phyloP scores from a whole-genome alignment of 495 filamentous ascomycete species.

The Pyrenopolyporus hunteri region DNA sequence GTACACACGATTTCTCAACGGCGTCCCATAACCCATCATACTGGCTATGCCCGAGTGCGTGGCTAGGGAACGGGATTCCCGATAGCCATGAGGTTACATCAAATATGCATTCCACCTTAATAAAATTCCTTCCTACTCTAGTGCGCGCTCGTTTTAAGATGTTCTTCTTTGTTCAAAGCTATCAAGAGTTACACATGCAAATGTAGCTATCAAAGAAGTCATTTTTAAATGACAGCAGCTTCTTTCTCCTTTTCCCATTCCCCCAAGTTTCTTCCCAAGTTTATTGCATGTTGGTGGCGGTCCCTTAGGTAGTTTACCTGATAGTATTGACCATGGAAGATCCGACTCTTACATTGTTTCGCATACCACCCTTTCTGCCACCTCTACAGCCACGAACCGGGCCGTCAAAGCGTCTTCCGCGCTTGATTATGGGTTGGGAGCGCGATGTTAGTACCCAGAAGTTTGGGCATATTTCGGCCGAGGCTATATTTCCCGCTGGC shows the following conservation, averaged over 20 bases:
- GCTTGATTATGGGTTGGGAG: not conserved
- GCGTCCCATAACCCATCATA: not conserved
- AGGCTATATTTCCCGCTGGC: not conserved
- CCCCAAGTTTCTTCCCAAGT: too few relatives aligned
- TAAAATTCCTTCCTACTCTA: not conserved
- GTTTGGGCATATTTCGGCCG: not conserved
- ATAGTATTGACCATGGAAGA: not conserved
- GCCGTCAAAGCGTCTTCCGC: too few relatives aligned
- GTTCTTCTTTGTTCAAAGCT: conserved; percentile 5
- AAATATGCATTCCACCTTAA: not conserved
- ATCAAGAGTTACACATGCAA: not conserved
- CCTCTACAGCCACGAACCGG: not conserved
- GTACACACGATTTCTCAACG: conserved; percentile 45
- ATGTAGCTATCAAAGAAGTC: not conserved
- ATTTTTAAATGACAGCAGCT: not conserved
- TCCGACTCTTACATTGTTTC: not conserved
- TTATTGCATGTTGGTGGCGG: too few relatives aligned
- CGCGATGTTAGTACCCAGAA: conserved; percentile 1
- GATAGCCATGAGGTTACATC: not conserved
- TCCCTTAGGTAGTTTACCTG: too few relatives aligned
- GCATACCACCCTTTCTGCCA: not conserved
- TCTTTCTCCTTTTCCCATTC: not conserved
- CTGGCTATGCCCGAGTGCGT: conserved; percentile 1
- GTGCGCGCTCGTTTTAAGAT: too few relatives aligned
- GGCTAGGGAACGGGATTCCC: not conserved